Evolutionary conservation across 2,329 filamentous ascomycete species (phyloP).

Genomic region (Conoideocrella luteorostrata): DNA sequence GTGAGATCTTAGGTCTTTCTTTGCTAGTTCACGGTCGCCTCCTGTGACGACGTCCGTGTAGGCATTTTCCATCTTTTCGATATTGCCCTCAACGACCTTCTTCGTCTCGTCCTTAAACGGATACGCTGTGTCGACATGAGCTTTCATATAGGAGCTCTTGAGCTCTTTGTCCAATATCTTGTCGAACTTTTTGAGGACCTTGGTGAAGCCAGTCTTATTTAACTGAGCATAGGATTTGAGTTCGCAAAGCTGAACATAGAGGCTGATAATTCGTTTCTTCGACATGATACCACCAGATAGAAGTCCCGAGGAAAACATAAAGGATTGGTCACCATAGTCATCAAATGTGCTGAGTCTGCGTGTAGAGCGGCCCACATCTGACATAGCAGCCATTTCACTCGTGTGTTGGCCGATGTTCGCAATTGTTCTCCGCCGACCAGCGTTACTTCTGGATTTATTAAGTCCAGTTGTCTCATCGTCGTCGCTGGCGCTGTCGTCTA

Average conservation of each 20-base stretch:
- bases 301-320: slow-evolving; percentile 55
- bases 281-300: slow-evolving; percentile 70
- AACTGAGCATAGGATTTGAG: slow-evolving; percentile 93
- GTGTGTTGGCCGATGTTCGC: slow-evolving; percentile 32
- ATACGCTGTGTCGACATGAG: slow-evolving; percentile 69
- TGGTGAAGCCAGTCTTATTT: slow-evolving; percentile 93
- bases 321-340: slow-evolving; percentile 70
- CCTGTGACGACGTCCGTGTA: slow-evolving; percentile 80
- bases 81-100: slow-evolving; percentile 62
- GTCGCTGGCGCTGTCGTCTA: slow-evolving; percentile 54
- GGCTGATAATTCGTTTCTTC: slow-evolving; percentile 81
- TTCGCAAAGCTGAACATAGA: slow-evolving; percentile 91
- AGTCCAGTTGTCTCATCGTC: slow-evolving; percentile 53
- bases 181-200: slow-evolving; percentile 97
- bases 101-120: slow-evolving; percentile 73
- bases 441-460: slow-evolving; percentile 36
- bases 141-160: slow-evolving; percentile 68
- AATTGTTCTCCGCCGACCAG: slow-evolving; percentile 31
- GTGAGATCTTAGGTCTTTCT: slow-evolving; percentile 81
- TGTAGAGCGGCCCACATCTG: slow-evolving; percentile 49
- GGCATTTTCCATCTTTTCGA: slow-evolving; percentile 66
- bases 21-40: slow-evolving; percentile 70
- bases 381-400: slow-evolving; percentile 56
- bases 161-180: slow-evolving; percentile 85
- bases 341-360: slow-evolving; percentile 65